Percentiles rank a stretch among this genome's conserved stretches.
phyloP scores from a whole-genome alignment of 805 yeast genomes.

The Lipomyces sp. region DNA sequence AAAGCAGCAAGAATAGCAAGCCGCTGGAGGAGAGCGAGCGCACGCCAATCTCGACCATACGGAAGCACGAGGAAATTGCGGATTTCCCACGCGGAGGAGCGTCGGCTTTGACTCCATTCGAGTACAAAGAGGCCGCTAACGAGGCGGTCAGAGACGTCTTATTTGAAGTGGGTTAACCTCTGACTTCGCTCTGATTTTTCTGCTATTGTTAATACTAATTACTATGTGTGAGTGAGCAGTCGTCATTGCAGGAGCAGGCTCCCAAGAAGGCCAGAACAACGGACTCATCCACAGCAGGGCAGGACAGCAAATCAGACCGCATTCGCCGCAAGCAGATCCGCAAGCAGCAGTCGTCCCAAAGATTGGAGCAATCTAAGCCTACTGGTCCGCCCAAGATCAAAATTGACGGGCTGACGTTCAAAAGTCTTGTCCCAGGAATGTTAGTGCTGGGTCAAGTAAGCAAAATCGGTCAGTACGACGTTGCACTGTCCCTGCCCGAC shows the following conservation, averaged over 20 bases:
- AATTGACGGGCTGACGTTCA: constrained; percentile 57
- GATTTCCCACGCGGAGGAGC: constrained; percentile 95
- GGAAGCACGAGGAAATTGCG: constrained; percentile 42
- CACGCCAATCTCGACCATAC: neutral
- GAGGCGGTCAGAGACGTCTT: constrained; percentile 88
- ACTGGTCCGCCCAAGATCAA: constrained; percentile 12
- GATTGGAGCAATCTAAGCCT: neutral
- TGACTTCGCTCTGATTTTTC: neutral
- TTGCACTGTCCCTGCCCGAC: constrained; percentile 73
- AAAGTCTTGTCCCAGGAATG: constrained; percentile 66
- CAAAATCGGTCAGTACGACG: constrained; percentile 56
- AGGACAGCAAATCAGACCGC: constrained; percentile 8
- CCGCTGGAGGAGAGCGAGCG: too few species aligned
- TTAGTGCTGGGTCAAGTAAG: constrained; percentile 72
- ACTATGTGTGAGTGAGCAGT: neutral
- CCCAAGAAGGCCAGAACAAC: constrained; percentile 13
- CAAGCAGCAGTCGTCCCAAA: constrained; percentile 19
- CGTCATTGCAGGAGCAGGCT: constrained; percentile 12
- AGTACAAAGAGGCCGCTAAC: constrained; percentile 85
- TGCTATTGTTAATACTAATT: neutral
- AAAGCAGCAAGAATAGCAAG: too few species aligned
- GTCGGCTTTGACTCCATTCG: constrained; percentile 74
- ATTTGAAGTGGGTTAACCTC: constrained; percentile 43
- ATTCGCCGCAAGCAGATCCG: constrained; percentile 16
- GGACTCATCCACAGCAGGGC: neutral